These are phyloP conservation scores for Nicotiana rustica DNA, from an alignment of 305 asterid species.

Conservation along the genomic window DNA sequence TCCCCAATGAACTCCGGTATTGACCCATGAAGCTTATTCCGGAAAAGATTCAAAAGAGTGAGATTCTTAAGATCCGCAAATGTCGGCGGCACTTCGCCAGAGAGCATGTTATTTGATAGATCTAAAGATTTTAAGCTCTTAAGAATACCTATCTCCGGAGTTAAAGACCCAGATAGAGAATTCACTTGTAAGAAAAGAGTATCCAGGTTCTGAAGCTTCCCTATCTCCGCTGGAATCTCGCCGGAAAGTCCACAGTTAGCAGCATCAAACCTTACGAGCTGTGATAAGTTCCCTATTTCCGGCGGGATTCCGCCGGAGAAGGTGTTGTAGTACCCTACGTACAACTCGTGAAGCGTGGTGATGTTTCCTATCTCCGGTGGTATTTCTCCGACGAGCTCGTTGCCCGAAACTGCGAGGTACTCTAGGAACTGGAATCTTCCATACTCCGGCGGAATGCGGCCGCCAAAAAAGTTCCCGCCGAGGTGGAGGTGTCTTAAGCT, in stretches of 20 bases:
- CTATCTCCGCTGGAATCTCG: slow-evolving; percentile 76
- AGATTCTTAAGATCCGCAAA: slow-evolving; percentile 71
- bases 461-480: slow-evolving; percentile 80
- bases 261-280: slow-evolving; percentile 67
- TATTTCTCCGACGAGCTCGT: slow-evolving; percentile 69
- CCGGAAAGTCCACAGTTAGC: slow-evolving; percentile 84
- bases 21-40: slow-evolving; percentile 82
- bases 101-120: slow-evolving; percentile 72
- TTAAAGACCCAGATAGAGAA: slow-evolving; percentile 63
- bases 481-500: slow-evolving; percentile 72
- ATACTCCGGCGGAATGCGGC: slow-evolving; percentile 68
- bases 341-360: slow-evolving; percentile 63
- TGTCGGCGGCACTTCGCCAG: slow-evolving; percentile 77
- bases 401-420: slow-evolving; percentile 82
- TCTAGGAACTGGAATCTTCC: slow-evolving; percentile 63
- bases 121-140: slow-evolving; percentile 80
- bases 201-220: slow-evolving; percentile 68
- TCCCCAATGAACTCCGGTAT: slow-evolving; percentile 81
- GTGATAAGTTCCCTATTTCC: slow-evolving; percentile 76
- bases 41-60: slow-evolving; percentile 77
- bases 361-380: slow-evolving; percentile 79
- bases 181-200: slow-evolving; percentile 87
- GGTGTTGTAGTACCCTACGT: slow-evolving; percentile 76
- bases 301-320: slow-evolving; percentile 81
- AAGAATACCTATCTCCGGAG: slow-evolving; percentile 69